A percentile compares a stretch with the other conserved stretches of the same genome.
Conservation (phyloP, 2,329 filamentous ascomycete species). For the Ophiosphaerella narmari region DNA sequence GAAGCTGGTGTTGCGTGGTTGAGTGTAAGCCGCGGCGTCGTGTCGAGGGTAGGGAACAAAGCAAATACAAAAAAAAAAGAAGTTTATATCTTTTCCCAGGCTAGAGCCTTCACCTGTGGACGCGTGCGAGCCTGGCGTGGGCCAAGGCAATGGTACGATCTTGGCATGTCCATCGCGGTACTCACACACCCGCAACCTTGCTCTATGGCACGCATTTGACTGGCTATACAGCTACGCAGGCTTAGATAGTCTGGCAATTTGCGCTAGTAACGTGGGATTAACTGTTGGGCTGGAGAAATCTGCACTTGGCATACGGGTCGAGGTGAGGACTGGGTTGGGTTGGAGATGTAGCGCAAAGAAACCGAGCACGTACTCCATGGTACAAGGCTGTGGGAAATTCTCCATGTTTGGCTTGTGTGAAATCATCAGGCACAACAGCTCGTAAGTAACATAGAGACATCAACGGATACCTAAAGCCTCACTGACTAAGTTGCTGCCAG, state of each 20-base stretch:
- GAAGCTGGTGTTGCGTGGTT: slow-evolving; percentile 1
- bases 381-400: no score
- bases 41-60: slow-evolving; percentile 7
- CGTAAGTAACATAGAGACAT: no score
- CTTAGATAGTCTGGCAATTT: neutral
- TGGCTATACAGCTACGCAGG: slow-evolving; percentile 2
- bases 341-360: neutral
- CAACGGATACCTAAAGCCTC: no score
- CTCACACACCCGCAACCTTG: slow-evolving; percentile 22
- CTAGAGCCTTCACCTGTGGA: slow-evolving; percentile 1
- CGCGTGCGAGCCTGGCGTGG: slow-evolving; percentile 12
- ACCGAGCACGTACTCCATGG: neutral
- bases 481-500: no score
- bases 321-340: slow-evolving; percentile 1
- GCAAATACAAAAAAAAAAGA: neutral
- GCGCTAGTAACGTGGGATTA: slow-evolving; percentile 6
- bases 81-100: slow-evolving; percentile 15
- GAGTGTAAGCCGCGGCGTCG: neutral
- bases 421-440: no score
- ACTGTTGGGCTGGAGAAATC: slow-evolving; percentile 7
- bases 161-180: slow-evolving; percentile 35
- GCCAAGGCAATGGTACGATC: slow-evolving; percentile 29
- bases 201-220: slow-evolving; percentile 6
- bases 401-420: no score
- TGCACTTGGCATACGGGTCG: slow-evolving; percentile 2